phyloP scores from a whole-genome alignment of 305 asterid species.

The Fraxinus albicans region DNA sequence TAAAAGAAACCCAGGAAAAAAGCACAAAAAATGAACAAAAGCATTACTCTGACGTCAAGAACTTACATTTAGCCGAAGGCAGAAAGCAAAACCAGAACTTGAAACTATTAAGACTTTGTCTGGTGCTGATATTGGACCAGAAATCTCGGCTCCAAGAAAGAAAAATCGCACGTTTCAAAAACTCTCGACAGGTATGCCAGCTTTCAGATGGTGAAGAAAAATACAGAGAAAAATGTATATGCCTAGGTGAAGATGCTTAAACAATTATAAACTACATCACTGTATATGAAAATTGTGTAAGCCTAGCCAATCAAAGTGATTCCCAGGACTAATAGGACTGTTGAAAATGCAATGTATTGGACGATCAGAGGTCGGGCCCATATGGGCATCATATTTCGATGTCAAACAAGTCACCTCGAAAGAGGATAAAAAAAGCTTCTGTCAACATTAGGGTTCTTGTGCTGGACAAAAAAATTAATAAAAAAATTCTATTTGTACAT shows the following conservation, averaged over 20 bases:
- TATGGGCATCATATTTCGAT: slow-evolving; percentile 14
- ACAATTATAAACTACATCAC: neutral
- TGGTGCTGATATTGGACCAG: neutral
- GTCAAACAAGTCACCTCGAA: slow-evolving; percentile 13
- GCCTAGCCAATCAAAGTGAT: neutral
- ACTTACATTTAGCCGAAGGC: slow-evolving; percentile 40
- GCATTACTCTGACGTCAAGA: slow-evolving; percentile 17
- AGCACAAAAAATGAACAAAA: slow-evolving; percentile 7
- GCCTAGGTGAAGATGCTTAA: neutral
- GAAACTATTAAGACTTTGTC: neutral
- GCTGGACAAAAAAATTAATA: neutral
- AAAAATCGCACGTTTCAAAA: slow-evolving; percentile 2
- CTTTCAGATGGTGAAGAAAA: neutral
- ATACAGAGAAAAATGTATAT: neutral
- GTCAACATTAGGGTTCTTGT: neutral
- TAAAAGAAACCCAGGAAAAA: slow-evolving; percentile 17
- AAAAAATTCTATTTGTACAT: no score
- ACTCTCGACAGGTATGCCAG: neutral
- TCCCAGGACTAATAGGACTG: neutral
- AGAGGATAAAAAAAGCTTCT: neutral
- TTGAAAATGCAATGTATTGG: slow-evolving; percentile 37
- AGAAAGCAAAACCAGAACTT: slow-evolving; percentile 21
- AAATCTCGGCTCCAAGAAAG: slow-evolving; percentile 22
- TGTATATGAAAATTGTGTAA: neutral
- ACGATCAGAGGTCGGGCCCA: slow-evolving; percentile 25